A percentile compares a stretch with the other conserved stretches of the same genome.
These are phyloP conservation scores for Ramalina peruviana DNA, from an alignment of 495 filamentous ascomycete species.

Conservation along the genomic window DNA sequence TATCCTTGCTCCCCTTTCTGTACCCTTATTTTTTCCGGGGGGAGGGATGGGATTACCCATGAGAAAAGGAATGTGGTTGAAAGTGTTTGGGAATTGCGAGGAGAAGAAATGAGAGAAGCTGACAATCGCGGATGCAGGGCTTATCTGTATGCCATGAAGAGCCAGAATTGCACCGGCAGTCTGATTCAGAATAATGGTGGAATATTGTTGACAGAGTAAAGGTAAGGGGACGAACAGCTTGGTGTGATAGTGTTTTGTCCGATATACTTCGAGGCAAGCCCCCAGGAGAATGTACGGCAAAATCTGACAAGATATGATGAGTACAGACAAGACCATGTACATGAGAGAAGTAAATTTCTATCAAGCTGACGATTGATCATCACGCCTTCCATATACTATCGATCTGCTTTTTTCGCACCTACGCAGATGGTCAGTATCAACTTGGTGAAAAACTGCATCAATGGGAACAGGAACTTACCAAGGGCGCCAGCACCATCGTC, in stretches of 20 bases:
- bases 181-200: constrained; percentile 27
- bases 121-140: constrained; percentile 13
- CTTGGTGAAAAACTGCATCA: background rate
- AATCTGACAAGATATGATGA: background rate
- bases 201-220: background rate
- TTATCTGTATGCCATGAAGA: constrained; percentile 50
- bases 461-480: constrained; percentile 44
- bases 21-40: too few relatives aligned
- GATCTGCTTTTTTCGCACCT: constrained; percentile 19
- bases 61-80: too few relatives aligned
- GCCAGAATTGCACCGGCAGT: constrained; percentile 36
- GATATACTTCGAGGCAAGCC: background rate
- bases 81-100: background rate
- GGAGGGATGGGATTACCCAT: too few relatives aligned
- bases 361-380: background rate
- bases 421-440: background rate
- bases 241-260: background rate
- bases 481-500: constrained; percentile 63
- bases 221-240: background rate
- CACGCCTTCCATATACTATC: constrained; percentile 15
- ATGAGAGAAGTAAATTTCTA: background rate
- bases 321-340: background rate
- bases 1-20: too few relatives aligned
- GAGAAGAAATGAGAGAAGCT: background rate
- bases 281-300: background rate